Base-by-base conservation (phyloP, 2,329 filamentous ascomycete genomes). In the Hypoxylon sp. region DNA sequence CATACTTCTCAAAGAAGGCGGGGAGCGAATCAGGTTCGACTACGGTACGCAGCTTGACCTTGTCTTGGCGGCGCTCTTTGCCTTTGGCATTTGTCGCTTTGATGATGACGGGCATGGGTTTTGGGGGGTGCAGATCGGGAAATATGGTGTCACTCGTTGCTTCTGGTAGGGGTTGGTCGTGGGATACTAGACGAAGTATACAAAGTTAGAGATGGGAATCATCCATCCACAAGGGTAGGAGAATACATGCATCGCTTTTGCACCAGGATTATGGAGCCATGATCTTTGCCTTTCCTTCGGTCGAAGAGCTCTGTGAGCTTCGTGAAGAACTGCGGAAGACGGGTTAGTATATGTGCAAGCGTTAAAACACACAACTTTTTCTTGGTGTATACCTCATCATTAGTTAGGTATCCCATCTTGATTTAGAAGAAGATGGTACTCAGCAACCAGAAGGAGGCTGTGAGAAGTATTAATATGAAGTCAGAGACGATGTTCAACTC, bases 81-180 rank as follows among this genome's bases (percentile, higher is more conserved):
- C 83, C 86, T 76, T 91, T 92, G 74, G 93, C 93, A 79, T 98
- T 93, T 34, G 92, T 91, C 13, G 93, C 95, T 67, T 94, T 90
- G 71, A 99, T 88, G 48, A 98, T 82, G 65, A 98, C 82, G 6
- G 94, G 91, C 13, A 91, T 82, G 5, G 90, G 89, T 28, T 82
- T 81, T 10, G 85, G 80, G 13, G 85, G 86, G 65, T 86, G 80
- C 1, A 90, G 83, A 72, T 93, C 90, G 74, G 87, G 83, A 63
- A 91, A 83, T 13, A 86, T 82, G 59, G 87, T 83, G 43, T 84
- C 82, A 64, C 81, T 81, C 36, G 80, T 77, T 28, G 84, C 66
- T 21, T 81, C 75, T 5, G 82, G 76, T 43, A 83, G 74, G 65
- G 84, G 82, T 68, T 83, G 80, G 55, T 76, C 79, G 67, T 82